These are phyloP conservation scores for Exophiala viscosa DNA, from an alignment of 2,329 filamentous ascomycete genomes.

Conservation along the genomic window DNA sequence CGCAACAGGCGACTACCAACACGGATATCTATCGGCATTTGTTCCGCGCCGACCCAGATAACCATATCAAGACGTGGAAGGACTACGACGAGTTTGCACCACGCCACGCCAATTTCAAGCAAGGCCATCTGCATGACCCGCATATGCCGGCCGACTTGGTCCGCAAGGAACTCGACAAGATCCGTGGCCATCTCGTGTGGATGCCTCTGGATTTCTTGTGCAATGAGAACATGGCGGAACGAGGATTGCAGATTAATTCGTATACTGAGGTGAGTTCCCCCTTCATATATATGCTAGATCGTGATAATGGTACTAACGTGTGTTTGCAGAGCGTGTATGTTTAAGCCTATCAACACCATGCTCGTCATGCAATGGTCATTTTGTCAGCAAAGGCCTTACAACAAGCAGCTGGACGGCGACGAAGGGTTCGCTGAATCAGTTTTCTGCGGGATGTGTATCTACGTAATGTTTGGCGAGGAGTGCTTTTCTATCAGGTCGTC, in stretches of 20 bases:
- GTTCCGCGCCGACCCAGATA: constrained; percentile 87
- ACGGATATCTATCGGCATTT: constrained; percentile 76
- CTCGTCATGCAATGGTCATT: too few species aligned
- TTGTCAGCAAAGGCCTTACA: too few species aligned
- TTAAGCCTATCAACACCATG: too few species aligned
- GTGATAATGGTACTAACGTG: too few species aligned
- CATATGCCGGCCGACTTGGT: constrained; percentile 71
- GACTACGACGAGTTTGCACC: constrained; percentile 80
- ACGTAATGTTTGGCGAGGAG: too few species aligned
- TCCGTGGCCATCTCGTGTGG: constrained; percentile 89
- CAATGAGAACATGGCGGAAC: constrained; percentile 85
- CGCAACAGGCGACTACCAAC: constrained; percentile 67
- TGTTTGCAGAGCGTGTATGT: too few species aligned
- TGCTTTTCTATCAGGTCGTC: too few species aligned
- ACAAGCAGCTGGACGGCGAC: too few species aligned
- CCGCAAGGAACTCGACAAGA: constrained; percentile 68
- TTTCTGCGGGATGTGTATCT: too few species aligned
- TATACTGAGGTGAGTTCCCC: constrained; percentile 83
- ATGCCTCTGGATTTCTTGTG: constrained; percentile 87
- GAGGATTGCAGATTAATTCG: constrained; percentile 77
- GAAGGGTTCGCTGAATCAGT: too few species aligned
- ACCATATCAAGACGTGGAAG: constrained; percentile 80
- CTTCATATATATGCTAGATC: neutral
- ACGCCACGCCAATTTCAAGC: constrained; percentile 64
- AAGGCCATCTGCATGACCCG: constrained; percentile 82